phyloP scores from a whole-genome alignment of 2,329 filamentous ascomycete genomes.

The Thielaviopsis populi region DNA sequence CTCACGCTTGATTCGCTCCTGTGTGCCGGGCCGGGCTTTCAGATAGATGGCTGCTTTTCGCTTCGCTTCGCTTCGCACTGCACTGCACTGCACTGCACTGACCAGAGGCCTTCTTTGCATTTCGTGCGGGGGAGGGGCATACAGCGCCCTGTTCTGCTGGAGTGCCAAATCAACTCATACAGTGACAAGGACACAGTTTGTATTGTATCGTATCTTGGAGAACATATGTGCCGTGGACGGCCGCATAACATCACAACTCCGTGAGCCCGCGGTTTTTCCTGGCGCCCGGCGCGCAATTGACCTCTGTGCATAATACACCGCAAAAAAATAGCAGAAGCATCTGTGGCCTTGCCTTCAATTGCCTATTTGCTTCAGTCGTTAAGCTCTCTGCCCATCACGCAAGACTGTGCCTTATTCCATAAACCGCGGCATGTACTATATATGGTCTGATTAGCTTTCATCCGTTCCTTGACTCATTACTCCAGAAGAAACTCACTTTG shows the following conservation, averaged over 20 bases:
- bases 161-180: conserved; percentile 4
- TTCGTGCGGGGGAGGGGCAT: background rate
- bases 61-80: background rate
- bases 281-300: background rate
- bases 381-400: background rate
- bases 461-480: background rate
- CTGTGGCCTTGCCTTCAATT: background rate
- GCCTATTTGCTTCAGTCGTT: background rate
- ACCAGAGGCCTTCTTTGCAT: background rate
- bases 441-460: conserved; percentile 7
- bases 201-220: background rate
- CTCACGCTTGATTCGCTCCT: background rate
- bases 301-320: background rate
- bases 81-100: too few species aligned
- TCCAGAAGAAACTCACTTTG: conserved; percentile 38
- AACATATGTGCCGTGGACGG: too few species aligned
- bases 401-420: background rate
- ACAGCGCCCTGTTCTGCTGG: background rate
- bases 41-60: too few species aligned
- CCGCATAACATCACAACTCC: too few species aligned
- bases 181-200: background rate
- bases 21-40: background rate
- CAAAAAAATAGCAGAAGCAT: background rate
- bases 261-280: too few species aligned
- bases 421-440: conserved; percentile 21